Base-by-base conservation (phyloP, 257 asterid species). In the Asclepias syriaca region DNA sequence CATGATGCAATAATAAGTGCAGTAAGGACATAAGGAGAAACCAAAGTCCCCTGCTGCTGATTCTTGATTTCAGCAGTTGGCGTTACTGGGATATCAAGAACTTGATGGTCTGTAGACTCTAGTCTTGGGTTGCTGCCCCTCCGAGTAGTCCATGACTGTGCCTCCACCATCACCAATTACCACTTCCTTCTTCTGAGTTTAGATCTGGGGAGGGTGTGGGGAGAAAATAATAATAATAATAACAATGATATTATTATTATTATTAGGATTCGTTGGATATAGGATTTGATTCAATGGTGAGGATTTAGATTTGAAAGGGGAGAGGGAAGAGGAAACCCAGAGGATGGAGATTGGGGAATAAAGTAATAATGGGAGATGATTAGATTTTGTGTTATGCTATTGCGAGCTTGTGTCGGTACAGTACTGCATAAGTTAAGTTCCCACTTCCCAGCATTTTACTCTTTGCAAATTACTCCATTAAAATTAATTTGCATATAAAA, bases 81-180 rank as follows among this genome's bases (percentile, higher is more conserved):
- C 32, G 98, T 94, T 13, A 75, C 83, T 48, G 99, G 99, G 68
- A 94, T 94, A 37, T 94, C 97, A 67, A 94, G 51, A 18, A 87
- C 89, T 68, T 91, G 97, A 74, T 91, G 97, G 76, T 89, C 95
- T 14, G 75, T 73, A 46, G 92, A 75, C 43, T 94, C 99, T 16
- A 88, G 74, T 29, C 99, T 90, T 8, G 99, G 99, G 81, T 94
- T 94, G 90, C 98, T 91, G 45, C 91, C 95, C 84, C 99, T 82
- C 55, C 98, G 77, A 8, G 96, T 89, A 2, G 97, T 89, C 97
- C 97, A 94, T 55, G 99, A 91, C 76, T 94, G 99, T 37, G 88
- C 87, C 75, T 94, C 99, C 85, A 92, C 98, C 99, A 94, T 94
- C 50, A 63, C 34, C 53, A 54, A 54, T 5, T 50, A 19, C 12